Conservation (phyloP, 257 asterid species). For the Anisodus acutangulus region DNA sequence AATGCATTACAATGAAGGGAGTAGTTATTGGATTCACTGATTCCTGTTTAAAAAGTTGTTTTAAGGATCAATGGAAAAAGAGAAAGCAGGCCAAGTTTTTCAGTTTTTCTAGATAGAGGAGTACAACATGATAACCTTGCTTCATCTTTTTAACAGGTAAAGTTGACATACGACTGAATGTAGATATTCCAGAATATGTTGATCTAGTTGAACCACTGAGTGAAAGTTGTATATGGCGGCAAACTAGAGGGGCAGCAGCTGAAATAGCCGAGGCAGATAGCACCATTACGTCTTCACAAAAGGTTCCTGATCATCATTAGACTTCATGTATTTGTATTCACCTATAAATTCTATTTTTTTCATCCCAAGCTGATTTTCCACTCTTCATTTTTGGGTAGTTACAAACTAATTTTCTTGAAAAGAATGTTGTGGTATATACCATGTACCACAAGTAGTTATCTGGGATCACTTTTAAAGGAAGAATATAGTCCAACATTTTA, state of each 20-base stretch:
- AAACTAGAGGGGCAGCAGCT: slow-evolving; percentile 83
- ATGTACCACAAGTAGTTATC: not conserved
- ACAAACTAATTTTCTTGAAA: not conserved
- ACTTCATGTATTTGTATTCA: not conserved
- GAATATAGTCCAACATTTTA: not conserved
- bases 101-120: not conserved
- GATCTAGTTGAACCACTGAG: slow-evolving; percentile 74
- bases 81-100: not conserved
- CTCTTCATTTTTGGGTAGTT: not conserved
- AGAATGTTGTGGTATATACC: not conserved
- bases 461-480: not conserved
- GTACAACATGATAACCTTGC: slow-evolving; percentile 12
- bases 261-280: slow-evolving; percentile 64
- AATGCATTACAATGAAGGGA: not conserved
- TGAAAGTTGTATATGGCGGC: slow-evolving; percentile 83
- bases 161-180: slow-evolving; percentile 61
- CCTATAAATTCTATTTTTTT: slow-evolving; percentile 12
- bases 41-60: slow-evolving; percentile 3
- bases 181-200: slow-evolving; percentile 62
- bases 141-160: slow-evolving; percentile 57
- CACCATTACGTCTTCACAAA: slow-evolving; percentile 52
- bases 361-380: slow-evolving; percentile 3
- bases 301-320: slow-evolving; percentile 47
- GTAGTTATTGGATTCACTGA: slow-evolving; percentile 9
- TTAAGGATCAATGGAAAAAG: slow-evolving; percentile 9